phyloP scores from a whole-genome alignment of 805 yeast genomes.

The Candida arabinofermentans region DNA sequence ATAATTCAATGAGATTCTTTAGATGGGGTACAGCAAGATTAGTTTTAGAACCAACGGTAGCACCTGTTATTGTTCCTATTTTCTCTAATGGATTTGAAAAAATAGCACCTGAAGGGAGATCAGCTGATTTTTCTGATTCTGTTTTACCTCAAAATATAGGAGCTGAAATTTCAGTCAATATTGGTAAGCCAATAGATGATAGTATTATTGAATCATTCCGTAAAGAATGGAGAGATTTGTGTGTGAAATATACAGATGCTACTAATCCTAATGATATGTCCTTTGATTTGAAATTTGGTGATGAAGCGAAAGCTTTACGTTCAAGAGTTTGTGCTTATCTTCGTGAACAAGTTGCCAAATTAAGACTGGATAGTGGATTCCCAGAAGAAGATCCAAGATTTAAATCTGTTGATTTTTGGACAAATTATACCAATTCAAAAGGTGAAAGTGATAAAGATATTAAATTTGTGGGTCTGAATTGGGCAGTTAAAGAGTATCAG shows the following conservation, averaged over 20 bases:
- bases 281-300: constrained; percentile 57
- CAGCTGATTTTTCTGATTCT: constrained; percentile 51
- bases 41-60: constrained; percentile 72
- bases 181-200: constrained; percentile 72
- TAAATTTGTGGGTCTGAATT: constrained; percentile 70
- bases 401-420: constrained; percentile 72
- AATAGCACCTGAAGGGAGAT: constrained; percentile 73
- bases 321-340: constrained; percentile 65
- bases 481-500: constrained; percentile 77
- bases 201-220: constrained; percentile 56
- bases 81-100: constrained; percentile 84
- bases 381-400: constrained; percentile 67
- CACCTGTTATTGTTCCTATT: constrained; percentile 86
- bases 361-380: constrained; percentile 40
- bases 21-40: constrained; percentile 92
- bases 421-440: constrained; percentile 54
- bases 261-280: constrained; percentile 55
- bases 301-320: constrained; percentile 62
- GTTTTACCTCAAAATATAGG: constrained; percentile 63
- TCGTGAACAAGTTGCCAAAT: constrained; percentile 53
- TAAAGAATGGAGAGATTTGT: constrained; percentile 62
- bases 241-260: constrained; percentile 49
- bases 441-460: constrained; percentile 68
- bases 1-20: constrained; percentile 88
- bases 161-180: constrained; percentile 58